phyloP scores from a whole-genome alignment of 805 yeast species.

The Starmerella davenportii region DNA sequence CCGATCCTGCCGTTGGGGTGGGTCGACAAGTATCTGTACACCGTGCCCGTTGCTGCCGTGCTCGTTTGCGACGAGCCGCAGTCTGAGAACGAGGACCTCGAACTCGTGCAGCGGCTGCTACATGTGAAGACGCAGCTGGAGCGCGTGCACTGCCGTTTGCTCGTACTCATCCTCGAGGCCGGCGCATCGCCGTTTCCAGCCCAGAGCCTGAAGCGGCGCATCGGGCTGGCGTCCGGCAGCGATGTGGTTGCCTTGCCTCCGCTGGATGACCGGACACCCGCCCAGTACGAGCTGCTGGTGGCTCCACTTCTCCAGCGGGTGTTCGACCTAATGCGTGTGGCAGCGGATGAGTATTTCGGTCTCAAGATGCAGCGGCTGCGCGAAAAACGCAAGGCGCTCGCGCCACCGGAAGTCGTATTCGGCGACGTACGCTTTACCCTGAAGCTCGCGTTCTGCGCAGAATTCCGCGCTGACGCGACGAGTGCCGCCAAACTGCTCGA shows the following conservation, averaged over 20 bases:
- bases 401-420: conserved; percentile 18
- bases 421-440: conserved; percentile 37
- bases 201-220: conserved; percentile 10
- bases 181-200: background rate
- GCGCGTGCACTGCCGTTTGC: conserved; percentile 21
- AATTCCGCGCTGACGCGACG: conserved; percentile 32
- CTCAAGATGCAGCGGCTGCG: conserved; percentile 11
- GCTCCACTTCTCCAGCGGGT: conserved; percentile 26
- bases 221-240: conserved; percentile 30
- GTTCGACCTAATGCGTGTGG: conserved; percentile 26
- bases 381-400: conserved; percentile 13
- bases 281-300: no score
- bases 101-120: conserved; percentile 18
- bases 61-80: conserved; percentile 27
- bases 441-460: conserved; percentile 35
- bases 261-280: no score
- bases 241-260: no score
- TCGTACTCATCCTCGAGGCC: conserved; percentile 22
- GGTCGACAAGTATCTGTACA: conserved; percentile 35
- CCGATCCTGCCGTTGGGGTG: conserved; percentile 32
- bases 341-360: conserved; percentile 29
- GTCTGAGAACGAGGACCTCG: conserved; percentile 19
- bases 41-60: conserved; percentile 32
- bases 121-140: conserved; percentile 23
- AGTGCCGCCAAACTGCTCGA: conserved; percentile 35